Evolutionary conservation across 2,329 filamentous ascomycete genomes (phyloP).

Genomic region (Beauveria caledonica): DNA sequence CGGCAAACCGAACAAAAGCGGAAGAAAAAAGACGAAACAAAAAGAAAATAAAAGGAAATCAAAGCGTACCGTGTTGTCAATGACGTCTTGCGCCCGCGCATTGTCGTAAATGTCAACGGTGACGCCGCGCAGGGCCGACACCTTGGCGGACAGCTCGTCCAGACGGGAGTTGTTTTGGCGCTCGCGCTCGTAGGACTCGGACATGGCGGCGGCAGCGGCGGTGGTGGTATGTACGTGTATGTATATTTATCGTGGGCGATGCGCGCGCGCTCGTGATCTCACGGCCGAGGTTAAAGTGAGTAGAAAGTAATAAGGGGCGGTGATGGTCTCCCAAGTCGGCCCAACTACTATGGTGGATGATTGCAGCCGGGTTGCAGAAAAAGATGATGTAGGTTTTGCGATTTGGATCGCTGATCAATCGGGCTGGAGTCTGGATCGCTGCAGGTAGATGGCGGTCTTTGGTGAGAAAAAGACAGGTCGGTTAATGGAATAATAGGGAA

Average conservation of each 20-base stretch:
- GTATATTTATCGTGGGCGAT: neutral
- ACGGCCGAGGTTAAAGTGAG: too few relatives aligned
- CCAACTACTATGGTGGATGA: too few relatives aligned
- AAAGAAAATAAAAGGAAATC: constrained; percentile 21
- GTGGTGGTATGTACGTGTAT: neutral
- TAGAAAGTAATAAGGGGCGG: too few relatives aligned
- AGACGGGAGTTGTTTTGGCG: constrained; percentile 93
- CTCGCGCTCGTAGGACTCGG: constrained; percentile 71
- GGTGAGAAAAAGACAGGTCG: too few relatives aligned
- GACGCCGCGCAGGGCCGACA: constrained; percentile 83
- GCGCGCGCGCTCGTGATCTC: neutral
- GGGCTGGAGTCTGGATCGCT: too few relatives aligned
- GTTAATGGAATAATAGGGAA: too few relatives aligned
- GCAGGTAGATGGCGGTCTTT: too few relatives aligned
- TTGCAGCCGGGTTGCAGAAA: too few relatives aligned
- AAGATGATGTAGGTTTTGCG: too few relatives aligned
- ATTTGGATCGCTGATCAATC: too few relatives aligned
- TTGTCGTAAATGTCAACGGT: constrained; percentile 98
- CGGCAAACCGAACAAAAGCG: neutral
- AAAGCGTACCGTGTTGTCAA: constrained; percentile 71
- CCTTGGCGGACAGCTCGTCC: constrained; percentile 82
- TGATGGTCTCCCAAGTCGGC: too few relatives aligned
- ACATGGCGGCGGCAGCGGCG: constrained; percentile 41
- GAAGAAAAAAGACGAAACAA: neutral
- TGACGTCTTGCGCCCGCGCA: constrained; percentile 76